These are phyloP conservation scores for Voacanga thouarsii DNA, from an alignment of 257 asterid species.

Conservation along the genomic window DNA sequence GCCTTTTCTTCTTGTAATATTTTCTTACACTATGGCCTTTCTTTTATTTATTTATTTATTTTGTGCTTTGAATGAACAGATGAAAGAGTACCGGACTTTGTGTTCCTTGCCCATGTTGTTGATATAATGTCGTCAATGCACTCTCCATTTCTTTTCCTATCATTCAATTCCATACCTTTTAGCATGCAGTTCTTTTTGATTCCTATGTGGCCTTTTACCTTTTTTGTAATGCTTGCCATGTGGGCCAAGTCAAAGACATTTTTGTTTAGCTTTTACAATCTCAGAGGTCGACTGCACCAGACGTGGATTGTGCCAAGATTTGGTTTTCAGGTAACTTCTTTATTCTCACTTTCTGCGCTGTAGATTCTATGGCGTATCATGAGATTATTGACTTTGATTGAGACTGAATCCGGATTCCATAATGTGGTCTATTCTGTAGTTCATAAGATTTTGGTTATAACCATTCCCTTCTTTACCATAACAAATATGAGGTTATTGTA, in stretches of 20 bases:
- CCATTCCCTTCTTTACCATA: too few relatives aligned
- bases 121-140: conserved; percentile 80
- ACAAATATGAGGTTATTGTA: neutral
- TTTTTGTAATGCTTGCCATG: conserved; percentile 59
- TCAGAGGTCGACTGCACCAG: conserved; percentile 69
- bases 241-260: conserved; percentile 85
- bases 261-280: conserved; percentile 63
- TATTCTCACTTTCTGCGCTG: neutral
- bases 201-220: conserved; percentile 70
- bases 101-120: conserved; percentile 84
- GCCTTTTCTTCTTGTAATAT: neutral
- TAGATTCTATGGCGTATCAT: neutral
- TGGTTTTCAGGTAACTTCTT: conserved; percentile 72
- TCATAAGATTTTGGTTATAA: too few relatives aligned
- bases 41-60: too few relatives aligned
- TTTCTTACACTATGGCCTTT: neutral
- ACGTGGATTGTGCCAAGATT: conserved; percentile 88
- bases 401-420: neutral
- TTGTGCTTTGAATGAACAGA: conserved; percentile 34
- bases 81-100: conserved; percentile 80
- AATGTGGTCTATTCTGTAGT: neutral
- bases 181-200: conserved; percentile 56
- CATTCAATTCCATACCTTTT: conserved; percentile 81
- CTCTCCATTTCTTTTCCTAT: conserved; percentile 61
- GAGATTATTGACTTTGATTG: neutral